phyloP scores from a whole-genome alignment of 2,329 filamentous ascomycete genomes.

The Neurospora crassa region DNA sequence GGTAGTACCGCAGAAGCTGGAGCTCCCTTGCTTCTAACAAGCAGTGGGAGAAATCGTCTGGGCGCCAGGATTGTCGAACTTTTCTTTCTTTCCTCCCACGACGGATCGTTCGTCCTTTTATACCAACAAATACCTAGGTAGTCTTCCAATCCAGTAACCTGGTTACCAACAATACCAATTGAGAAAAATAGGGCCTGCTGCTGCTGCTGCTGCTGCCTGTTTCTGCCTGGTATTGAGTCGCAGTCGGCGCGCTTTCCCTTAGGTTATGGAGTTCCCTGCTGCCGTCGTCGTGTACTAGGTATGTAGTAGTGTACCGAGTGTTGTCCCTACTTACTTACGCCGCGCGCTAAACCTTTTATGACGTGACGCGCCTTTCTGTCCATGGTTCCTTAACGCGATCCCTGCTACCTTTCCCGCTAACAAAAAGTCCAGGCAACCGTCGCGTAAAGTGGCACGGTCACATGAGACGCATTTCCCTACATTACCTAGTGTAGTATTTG shows the following conservation, averaged over 20 bases:
- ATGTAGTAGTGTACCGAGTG: too few species aligned
- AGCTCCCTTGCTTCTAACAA: neutral
- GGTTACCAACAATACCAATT: too few species aligned
- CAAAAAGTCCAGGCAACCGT: conserved; percentile 8
- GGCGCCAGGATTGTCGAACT: conserved; percentile 3
- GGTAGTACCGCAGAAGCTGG: neutral
- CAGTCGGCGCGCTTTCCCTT: neutral
- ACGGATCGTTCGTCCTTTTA: too few species aligned
- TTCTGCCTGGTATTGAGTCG: neutral
- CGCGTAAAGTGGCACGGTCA: conserved; percentile 15
- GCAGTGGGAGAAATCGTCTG: neutral
- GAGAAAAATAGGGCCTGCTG: too few species aligned
- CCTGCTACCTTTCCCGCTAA: neutral
- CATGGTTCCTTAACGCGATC: conserved; percentile 10
- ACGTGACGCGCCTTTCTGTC: conserved; percentile 12
- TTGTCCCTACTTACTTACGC: neutral
- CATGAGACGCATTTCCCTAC: conserved; percentile 1
- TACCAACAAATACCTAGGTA: too few species aligned
- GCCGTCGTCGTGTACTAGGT: neutral
- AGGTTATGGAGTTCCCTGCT: neutral
- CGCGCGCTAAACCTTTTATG: neutral
- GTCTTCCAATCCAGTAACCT: too few species aligned
- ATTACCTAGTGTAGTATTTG: too few species aligned
- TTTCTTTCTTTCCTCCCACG: neutral
- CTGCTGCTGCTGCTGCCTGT: too few species aligned